A percentile compares a stretch with the other conserved stretches of the same genome.
phyloP scores from a whole-genome alignment of 75 land plant species.

The Cupressus sempervirens region DNA sequence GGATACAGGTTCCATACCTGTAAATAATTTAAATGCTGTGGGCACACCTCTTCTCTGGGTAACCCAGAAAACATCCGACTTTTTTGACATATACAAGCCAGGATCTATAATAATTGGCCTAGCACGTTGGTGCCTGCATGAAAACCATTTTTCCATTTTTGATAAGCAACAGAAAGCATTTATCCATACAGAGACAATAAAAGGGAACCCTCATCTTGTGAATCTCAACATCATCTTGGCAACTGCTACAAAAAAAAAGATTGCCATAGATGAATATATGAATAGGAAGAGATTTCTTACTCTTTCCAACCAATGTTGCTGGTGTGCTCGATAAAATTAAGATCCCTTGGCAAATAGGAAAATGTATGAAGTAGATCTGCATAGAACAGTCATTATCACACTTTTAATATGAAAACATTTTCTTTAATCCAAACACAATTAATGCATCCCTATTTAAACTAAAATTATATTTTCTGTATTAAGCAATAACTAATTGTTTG shows the following conservation, averaged over 20 bases:
- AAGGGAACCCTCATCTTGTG: not conserved
- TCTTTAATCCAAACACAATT: not conserved
- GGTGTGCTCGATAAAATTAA: conserved; percentile 76
- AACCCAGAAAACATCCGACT: conserved; percentile 79
- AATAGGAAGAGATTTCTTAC: conserved; percentile 23
- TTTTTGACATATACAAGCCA: conserved; percentile 75
- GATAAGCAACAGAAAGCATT: not conserved
- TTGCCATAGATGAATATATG: not conserved
- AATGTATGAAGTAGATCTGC: conserved; percentile 63
- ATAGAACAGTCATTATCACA: not conserved
- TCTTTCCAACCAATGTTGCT: conserved; percentile 73
- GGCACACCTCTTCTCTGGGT: conserved; percentile 79
- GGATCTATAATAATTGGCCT: conserved; percentile 89
- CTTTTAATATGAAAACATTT: not conserved
- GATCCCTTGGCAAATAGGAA: conserved; percentile 56
- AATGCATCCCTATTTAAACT: not conserved
- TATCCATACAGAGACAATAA: not conserved
- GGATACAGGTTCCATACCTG: conserved; percentile 36
- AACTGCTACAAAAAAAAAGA: not conserved
- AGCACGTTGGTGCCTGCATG: conserved; percentile 67
- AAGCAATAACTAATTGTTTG: too few relatives aligned
- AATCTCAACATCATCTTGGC: not conserved
- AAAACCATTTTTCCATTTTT: not conserved
- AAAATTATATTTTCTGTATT: not conserved
- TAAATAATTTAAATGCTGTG: conserved; percentile 78